A percentile compares a stretch with the other conserved stretches of the same genome.
These are phyloP conservation scores for Tetraselmis striata DNA, from an alignment of 139 green algal genomes.

Conservation along the genomic window DNA sequence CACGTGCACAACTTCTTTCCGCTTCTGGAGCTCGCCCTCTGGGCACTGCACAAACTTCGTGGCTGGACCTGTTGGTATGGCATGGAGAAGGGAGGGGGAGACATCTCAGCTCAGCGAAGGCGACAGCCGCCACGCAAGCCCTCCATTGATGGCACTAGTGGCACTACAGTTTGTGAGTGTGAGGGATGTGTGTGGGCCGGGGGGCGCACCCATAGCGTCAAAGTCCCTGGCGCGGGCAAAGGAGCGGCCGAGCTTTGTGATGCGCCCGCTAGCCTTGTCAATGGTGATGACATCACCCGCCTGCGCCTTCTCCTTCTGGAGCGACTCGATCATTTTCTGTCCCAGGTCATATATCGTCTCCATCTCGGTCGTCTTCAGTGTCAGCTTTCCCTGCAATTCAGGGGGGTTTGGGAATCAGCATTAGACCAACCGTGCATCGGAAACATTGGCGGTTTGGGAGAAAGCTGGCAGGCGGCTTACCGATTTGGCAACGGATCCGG, in stretches of 20 bases:
- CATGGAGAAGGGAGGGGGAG: background rate
- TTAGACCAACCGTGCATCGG: no score
- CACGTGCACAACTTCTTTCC: conserved; percentile 96
- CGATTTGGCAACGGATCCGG: conserved; percentile 63
- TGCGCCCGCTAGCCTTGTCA: conserved; percentile 82
- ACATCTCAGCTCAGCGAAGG: background rate
- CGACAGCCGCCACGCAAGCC: background rate
- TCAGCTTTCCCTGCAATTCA: conserved; percentile 91
- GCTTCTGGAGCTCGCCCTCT: conserved; percentile 94
- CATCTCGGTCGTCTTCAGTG: conserved; percentile 99
- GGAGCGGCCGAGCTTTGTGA: conserved; percentile 86
- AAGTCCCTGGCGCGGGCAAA: conserved; percentile 92
- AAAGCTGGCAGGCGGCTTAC: conserved; percentile 36
- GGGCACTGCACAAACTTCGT: conserved; percentile 98
- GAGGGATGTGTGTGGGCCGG: no score
- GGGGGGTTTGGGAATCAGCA: no score
- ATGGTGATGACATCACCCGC: conserved; percentile 95
- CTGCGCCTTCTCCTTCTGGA: conserved; percentile 86
- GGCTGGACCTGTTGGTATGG: conserved; percentile 50
- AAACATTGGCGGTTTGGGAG: no score
- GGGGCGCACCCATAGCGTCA: conserved; percentile 92
- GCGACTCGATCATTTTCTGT: conserved; percentile 82
- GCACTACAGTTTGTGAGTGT: no score
- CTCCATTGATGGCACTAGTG: no score
- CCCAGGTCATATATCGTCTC: conserved; percentile 99